Conservation (phyloP, 2,329 filamentous ascomycete genomes). For the Venturia carpophila region DNA sequence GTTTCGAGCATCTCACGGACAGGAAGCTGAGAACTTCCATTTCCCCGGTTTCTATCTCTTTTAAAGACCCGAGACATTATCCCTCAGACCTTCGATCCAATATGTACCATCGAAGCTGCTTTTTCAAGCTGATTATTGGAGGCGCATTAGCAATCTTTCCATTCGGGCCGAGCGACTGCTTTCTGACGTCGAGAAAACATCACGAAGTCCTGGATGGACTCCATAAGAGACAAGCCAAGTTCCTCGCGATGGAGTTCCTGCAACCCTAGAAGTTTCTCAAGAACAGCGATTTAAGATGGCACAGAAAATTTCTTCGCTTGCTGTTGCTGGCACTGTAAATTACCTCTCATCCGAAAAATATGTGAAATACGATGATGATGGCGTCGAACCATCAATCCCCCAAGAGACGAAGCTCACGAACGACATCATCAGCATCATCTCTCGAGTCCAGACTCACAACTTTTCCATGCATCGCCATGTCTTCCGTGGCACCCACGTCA, state of each 20-base stretch:
- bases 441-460: slow-evolving; percentile 5
- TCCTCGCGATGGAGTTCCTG: not conserved
- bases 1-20: no score
- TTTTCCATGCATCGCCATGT: slow-evolving; percentile 28
- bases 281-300: not conserved
- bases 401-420: slow-evolving; percentile 38
- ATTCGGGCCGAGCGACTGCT: not conserved
- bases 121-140: not conserved
- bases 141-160: not conserved
- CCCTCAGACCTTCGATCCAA: no score
- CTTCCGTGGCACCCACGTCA: slow-evolving; percentile 37
- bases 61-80: no score
- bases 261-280: not conserved
- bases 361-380: slow-evolving; percentile 35
- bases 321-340: not conserved
- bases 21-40: no score
- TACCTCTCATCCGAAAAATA: slow-evolving; percentile 25
- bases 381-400: slow-evolving; percentile 37
- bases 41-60: no score
- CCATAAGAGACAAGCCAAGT: not conserved
- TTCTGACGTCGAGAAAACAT: slow-evolving; percentile 2
- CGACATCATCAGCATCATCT: slow-evolving; percentile 36
- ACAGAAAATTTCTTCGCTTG: not conserved
- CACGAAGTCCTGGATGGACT: not conserved
- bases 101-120: not conserved